phyloP scores from a whole-genome alignment of 2,329 filamentous ascomycete species.

The Fusarium albidum region DNA sequence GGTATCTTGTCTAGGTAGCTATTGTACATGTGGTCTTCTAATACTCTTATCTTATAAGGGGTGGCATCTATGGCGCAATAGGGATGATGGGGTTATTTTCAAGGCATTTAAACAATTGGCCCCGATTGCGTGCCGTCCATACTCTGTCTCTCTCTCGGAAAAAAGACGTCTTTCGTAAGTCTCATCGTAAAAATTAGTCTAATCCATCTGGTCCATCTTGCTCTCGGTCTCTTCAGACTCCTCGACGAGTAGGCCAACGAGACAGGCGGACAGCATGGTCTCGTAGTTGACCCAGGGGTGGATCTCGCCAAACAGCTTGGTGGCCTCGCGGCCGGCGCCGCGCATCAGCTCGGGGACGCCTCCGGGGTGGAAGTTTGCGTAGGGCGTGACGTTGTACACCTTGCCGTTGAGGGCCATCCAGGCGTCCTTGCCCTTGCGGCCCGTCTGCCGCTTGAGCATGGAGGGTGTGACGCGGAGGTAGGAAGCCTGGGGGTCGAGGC shows the following conservation, averaged over 20 bases:
- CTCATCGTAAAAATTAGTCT: slow-evolving; percentile 16
- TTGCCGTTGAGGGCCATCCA: slow-evolving; percentile 91
- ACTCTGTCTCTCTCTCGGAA: too few relatives aligned
- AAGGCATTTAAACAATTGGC: background rate
- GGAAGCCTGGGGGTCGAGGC: slow-evolving; percentile 58
- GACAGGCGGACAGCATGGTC: slow-evolving; percentile 70
- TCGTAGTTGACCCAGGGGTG: slow-evolving; percentile 79
- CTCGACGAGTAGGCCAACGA: slow-evolving; percentile 70
- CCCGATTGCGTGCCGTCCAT: too few relatives aligned
- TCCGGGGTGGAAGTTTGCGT: slow-evolving; percentile 89
- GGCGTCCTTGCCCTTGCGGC: slow-evolving; percentile 83
- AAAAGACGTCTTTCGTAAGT: background rate
- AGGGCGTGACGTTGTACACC: slow-evolving; percentile 94
- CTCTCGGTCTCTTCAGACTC: slow-evolving; percentile 56
- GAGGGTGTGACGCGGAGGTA: slow-evolving; percentile 82
- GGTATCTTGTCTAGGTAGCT: slow-evolving; percentile 45
- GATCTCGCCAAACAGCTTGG: slow-evolving; percentile 69
- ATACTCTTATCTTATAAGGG: background rate
- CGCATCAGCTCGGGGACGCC: slow-evolving; percentile 77
- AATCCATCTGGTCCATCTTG: slow-evolving; percentile 70
- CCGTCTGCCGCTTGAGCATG: slow-evolving; percentile 79
- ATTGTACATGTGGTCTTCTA: slow-evolving; percentile 36
- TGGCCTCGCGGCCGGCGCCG: slow-evolving; percentile 68
- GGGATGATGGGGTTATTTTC: slow-evolving; percentile 4
- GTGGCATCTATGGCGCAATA: slow-evolving; percentile 23